phyloP scores from a whole-genome alignment of 176 grass and related monocot genomes.

The Thinopyrum elongatum region DNA sequence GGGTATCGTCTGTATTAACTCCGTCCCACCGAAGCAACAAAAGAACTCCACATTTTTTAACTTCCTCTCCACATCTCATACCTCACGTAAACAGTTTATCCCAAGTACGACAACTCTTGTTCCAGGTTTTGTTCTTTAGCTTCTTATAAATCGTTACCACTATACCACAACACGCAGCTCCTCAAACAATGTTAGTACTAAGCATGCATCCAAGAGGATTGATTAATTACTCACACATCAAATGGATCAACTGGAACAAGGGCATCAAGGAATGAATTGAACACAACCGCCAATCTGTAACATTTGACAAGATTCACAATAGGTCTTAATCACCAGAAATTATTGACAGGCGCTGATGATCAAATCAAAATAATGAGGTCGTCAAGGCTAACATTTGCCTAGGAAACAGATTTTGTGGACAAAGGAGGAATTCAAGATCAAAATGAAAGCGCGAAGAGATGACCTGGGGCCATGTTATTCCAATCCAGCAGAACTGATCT shows the following conservation, averaged over 20 bases:
- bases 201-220: no score
- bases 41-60: not conserved
- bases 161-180: no score
- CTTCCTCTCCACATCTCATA: not conserved
- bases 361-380: slow-evolving; percentile 9
- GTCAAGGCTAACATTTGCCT: slow-evolving; percentile 19
- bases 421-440: slow-evolving; percentile 17
- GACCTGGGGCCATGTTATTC: slow-evolving; percentile 37
- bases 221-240: not conserved
- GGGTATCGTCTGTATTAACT: not conserved
- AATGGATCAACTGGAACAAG: not conserved
- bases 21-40: slow-evolving; percentile 11
- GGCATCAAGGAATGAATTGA: not conserved
- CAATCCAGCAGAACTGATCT: slow-evolving; percentile 17
- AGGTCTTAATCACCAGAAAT: slow-evolving; percentile 23
- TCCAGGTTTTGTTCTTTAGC: not conserved
- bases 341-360: slow-evolving; percentile 24
- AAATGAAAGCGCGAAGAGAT: slow-evolving; percentile 25
- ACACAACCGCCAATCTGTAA: not conserved
- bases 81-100: not conserved
- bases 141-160: not conserved
- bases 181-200: no score
- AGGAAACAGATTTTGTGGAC: not conserved
- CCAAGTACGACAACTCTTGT: not conserved
- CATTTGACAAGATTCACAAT: not conserved